Conservation (phyloP, 2,329 filamentous ascomycete species). For the Mariannaea elegans region DNA sequence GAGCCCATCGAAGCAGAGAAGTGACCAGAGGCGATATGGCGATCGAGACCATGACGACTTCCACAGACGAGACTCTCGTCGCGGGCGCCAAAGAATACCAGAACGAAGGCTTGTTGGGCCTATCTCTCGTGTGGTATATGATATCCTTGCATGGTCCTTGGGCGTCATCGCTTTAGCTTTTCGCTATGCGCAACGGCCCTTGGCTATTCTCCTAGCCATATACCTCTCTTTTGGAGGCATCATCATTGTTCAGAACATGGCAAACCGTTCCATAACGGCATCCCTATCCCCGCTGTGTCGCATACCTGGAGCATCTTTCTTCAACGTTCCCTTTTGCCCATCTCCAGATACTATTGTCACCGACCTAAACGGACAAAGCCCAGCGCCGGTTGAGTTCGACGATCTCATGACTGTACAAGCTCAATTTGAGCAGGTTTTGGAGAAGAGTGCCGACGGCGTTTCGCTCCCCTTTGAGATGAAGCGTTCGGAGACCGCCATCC, state of each 20-base stretch:
- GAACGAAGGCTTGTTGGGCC: conserved; percentile 46
- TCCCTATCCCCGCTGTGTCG: conserved; percentile 76
- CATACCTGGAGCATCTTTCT: conserved; percentile 69
- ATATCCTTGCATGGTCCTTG: conserved; percentile 57
- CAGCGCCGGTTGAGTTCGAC: conserved; percentile 71
- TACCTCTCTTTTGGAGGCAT: conserved; percentile 68
- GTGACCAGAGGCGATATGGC: conserved; percentile 22
- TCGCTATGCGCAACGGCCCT: conserved; percentile 68
- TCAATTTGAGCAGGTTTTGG: conserved; percentile 79
- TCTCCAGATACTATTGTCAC: conserved; percentile 39
- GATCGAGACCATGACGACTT: conserved; percentile 28
- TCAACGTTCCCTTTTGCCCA: conserved; percentile 72
- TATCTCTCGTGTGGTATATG: conserved; percentile 50
- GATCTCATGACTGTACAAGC: conserved; percentile 77
- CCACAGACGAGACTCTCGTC: conserved; percentile 19
- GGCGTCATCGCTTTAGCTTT: conserved; percentile 68
- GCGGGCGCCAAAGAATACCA: conserved; percentile 29
- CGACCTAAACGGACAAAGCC: conserved; percentile 31
- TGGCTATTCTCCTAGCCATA: conserved; percentile 68
- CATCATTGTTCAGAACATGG: conserved; percentile 68
- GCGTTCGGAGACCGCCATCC: conserved; percentile 75
- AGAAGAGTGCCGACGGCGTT: conserved; percentile 71
- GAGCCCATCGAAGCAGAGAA: conserved; percentile 39
- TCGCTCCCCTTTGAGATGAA: conserved; percentile 83
- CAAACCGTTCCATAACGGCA: conserved; percentile 67